Base-by-base conservation (phyloP, 176 grass and related monocot species). In the Rhynchospora breviuscula region DNA sequence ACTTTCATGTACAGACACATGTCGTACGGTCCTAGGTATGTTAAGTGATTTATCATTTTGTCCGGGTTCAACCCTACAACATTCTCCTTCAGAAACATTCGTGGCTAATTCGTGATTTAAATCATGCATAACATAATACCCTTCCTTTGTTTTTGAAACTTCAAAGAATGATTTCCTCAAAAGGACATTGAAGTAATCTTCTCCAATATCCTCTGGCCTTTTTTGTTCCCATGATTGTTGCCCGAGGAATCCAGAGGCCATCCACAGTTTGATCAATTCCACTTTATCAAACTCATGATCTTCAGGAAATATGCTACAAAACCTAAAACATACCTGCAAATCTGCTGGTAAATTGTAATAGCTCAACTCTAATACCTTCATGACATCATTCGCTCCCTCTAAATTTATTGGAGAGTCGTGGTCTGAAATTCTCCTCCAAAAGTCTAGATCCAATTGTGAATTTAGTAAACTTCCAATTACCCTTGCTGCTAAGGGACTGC, bases 61-160 rank as follows among this genome's bases (percentile, higher is more conserved):
- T 15, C 13, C 44, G n/a, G n/a, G n/a, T n/a, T n/a, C n/a, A 90
- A 40, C 2, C 35, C 35, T 40, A 40, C 35, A 40, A 40, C 35
- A 40, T 40, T 40, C 35, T 47, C 80, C 45, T 44, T 33, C 60
- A 54, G 89, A 91, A 35, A 88, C 87, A 76, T 49, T 10, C 26
- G 45, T 67, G 46, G 87, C 89, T 9, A 91, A 59, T 48, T 91
- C 84, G 54, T 91, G 87, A n/a, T 88, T 71, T 84, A 85, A 85
- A 74, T 88, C 89, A 86, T 84, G 89, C 64, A 91, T 53, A 10
- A 61, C 6, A 25, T 88, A 79, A 79, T 0, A 5, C 53, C 70
- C 2, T 54, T 10, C 19, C 26, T 67, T 81, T 40, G 35, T 40
- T 5, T 51, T 13, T 59, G 15, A 6, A n/a, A 18, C 4, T 0